A percentile compares a stretch with the other conserved stretches of the same genome.
phyloP scores from a whole-genome alignment of 495 filamentous ascomycete genomes.

The Neurospora sp. region DNA sequence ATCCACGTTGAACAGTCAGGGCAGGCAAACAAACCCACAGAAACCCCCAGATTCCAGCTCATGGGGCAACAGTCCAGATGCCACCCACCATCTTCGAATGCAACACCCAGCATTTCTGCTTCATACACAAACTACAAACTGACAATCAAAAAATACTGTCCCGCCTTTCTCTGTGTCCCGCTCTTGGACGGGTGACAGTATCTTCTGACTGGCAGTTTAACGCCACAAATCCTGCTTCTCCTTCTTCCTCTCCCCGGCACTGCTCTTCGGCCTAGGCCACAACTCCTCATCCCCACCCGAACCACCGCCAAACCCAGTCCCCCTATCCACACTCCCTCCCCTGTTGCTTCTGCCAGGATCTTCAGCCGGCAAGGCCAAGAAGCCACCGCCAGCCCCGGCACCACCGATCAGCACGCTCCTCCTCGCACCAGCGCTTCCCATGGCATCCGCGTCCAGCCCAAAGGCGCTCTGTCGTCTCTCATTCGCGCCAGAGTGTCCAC shows the following conservation, averaged over 20 bases:
- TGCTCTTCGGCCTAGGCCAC: conserved; percentile 35
- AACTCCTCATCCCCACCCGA: conserved; percentile 19
- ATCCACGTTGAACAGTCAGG: not conserved
- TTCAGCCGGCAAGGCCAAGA: conserved; percentile 60
- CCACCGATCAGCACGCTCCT: conserved; percentile 50
- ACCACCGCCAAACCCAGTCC: conserved; percentile 1
- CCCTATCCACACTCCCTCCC: not conserved
- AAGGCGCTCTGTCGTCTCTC: conserved; percentile 41
- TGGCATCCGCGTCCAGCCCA: conserved; percentile 32
- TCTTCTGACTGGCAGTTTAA: no score
- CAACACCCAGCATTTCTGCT: not conserved
- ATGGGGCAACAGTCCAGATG: not conserved
- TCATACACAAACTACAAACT: conserved; percentile 6
- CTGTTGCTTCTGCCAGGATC: not conserved
- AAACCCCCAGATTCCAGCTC: not conserved
- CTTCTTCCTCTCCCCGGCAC: conserved; percentile 28
- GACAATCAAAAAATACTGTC: no score
- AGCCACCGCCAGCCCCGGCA: conserved; percentile 70
- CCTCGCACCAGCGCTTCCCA: conserved; percentile 29
- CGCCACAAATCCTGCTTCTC: conserved; percentile 38
- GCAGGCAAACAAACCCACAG: not conserved
- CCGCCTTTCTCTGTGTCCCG: no score
- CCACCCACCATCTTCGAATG: not conserved
- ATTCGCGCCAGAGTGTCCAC: conserved; percentile 4
- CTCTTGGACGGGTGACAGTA: no score